Evolutionary conservation across 768 basidiomycete genomes (phyloP).

Genomic region (Mycena rosella): DNA sequence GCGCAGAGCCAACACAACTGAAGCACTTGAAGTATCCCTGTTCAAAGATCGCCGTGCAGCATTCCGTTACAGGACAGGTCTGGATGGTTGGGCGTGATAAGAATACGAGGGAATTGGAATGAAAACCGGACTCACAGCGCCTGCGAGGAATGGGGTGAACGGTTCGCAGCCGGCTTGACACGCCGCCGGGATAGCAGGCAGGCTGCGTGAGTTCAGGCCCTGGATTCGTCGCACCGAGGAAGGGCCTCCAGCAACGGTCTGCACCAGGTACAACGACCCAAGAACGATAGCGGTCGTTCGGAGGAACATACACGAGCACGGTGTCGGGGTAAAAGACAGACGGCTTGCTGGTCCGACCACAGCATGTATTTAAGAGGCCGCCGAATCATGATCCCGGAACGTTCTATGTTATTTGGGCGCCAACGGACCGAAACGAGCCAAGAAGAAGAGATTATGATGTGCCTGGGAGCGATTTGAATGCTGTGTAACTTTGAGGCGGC

Average conservation of each 20-base stretch:
- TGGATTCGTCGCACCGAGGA: not conserved
- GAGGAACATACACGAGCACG: slow-evolving; percentile 6
- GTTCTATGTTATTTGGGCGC: not conserved
- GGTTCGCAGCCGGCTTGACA: slow-evolving; percentile 27
- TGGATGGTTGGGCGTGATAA: not conserved
- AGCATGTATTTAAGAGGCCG: slow-evolving; percentile 9
- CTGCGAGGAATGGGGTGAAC: slow-evolving; percentile 25
- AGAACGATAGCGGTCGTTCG: not conserved
- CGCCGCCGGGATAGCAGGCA: slow-evolving; percentile 18
- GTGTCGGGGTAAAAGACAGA: slow-evolving; percentile 10
- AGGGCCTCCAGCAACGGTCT: slow-evolving; percentile 10
- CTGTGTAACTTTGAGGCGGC: not conserved
- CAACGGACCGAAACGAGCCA: not conserved
- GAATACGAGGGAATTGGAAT: not conserved
- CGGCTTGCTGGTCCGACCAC: not conserved
- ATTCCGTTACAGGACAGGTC: slow-evolving; percentile 37
- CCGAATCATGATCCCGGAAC: slow-evolving; percentile 4
- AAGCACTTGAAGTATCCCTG: slow-evolving; percentile 50
- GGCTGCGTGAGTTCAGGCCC: slow-evolving; percentile 7
- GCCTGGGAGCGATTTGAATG: not conserved
- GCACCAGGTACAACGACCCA: not conserved
- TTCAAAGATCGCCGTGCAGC: slow-evolving; percentile 50
- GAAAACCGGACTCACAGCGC: slow-evolving; percentile 16
- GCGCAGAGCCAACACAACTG: slow-evolving; percentile 47
- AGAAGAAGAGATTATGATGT: not conserved